Percentiles rank a stretch among this genome's conserved stretches.
Evolutionary conservation across 2,329 filamentous ascomycete genomes (phyloP).

Genomic region (Cercospora janseana): DNA sequence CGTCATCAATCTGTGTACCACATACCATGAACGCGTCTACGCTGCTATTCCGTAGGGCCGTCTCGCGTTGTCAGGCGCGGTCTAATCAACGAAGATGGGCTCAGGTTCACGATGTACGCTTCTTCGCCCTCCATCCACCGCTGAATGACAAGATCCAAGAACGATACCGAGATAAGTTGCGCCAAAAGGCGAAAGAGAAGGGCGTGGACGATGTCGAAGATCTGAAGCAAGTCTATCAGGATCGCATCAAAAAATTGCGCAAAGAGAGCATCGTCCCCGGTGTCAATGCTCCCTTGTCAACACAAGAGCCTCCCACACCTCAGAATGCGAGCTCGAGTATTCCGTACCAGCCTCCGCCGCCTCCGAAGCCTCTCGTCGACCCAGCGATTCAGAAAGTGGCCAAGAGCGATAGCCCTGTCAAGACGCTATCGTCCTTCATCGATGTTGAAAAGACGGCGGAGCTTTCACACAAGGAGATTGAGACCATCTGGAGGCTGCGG

Average conservation of each 20-base stretch:
- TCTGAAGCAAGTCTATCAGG: conserved; percentile 78
- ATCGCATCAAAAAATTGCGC: conserved; percentile 72
- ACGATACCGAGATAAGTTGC: conserved; percentile 84
- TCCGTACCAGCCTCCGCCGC: conserved; percentile 39
- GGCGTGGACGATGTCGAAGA: conserved; percentile 67
- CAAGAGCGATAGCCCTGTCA: conserved; percentile 52
- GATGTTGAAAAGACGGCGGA: conserved; percentile 73
- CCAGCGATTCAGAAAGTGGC: conserved; percentile 34
- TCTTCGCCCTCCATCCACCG: conserved; percentile 74
- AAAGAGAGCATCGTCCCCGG: conserved; percentile 61
- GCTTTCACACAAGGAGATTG: conserved; percentile 78
- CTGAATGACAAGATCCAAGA: conserved; percentile 59
- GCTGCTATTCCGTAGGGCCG: conserved; percentile 25
- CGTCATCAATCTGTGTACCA: not conserved
- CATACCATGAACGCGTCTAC: conserved; percentile 23
- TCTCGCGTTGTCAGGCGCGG: conserved; percentile 23
- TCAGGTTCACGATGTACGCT: conserved; percentile 87
- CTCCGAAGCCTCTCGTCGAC: conserved; percentile 35
- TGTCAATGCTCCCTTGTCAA: conserved; percentile 46
- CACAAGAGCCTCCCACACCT: conserved; percentile 31
- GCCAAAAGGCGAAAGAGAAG: conserved; percentile 73
- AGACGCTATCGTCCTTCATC: conserved; percentile 66
- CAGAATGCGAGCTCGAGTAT: conserved; percentile 29
- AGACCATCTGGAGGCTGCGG: conserved; percentile 84
- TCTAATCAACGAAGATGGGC: conserved; percentile 75